These are phyloP conservation scores for Penicillium mononematosum DNA, from an alignment of 495 filamentous ascomycete genomes.

Conservation along the genomic window DNA sequence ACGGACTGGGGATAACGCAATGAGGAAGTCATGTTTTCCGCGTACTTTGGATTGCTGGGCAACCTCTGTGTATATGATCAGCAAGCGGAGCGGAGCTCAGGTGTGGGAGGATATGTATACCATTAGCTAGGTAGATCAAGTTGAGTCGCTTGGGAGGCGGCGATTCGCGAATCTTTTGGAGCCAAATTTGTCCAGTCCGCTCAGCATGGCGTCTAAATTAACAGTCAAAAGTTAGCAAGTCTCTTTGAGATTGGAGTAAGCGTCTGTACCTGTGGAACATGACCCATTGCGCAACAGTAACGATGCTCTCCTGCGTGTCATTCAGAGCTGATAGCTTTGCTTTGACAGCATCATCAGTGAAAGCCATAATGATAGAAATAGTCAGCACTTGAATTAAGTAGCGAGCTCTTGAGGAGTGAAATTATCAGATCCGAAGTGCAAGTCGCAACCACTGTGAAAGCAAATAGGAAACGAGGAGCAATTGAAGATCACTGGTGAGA, in stretches of 20 bases:
- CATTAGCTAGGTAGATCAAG: slow-evolving; percentile 93
- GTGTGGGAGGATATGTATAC: slow-evolving; percentile 45
- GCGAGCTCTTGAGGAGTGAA: background rate
- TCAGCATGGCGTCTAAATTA: slow-evolving; percentile 77
- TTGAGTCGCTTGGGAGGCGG: slow-evolving; percentile 80
- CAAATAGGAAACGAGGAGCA: slow-evolving; percentile 2
- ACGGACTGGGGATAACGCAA: slow-evolving; percentile 77
- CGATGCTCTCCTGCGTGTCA: slow-evolving; percentile 94
- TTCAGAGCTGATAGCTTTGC: slow-evolving; percentile 93
- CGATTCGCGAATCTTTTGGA: slow-evolving; percentile 82
- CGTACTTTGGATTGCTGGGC: slow-evolving; percentile 91
- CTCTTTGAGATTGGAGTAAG: slow-evolving; percentile 9
- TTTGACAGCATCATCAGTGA: slow-evolving; percentile 87
- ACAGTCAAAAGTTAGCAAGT: slow-evolving; percentile 23
- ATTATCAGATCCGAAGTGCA: background rate
- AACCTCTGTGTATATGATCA: slow-evolving; percentile 64
- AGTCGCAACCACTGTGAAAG: background rate
- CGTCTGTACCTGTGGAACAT: slow-evolving; percentile 88
- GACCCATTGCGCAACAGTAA: slow-evolving; percentile 95
- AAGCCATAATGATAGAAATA: slow-evolving; percentile 63
- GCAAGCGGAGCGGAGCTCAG: slow-evolving; percentile 5
- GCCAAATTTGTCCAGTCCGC: slow-evolving; percentile 83
- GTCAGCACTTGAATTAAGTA: background rate
- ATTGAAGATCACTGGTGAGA: background rate
- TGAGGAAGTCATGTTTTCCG: slow-evolving; percentile 85